These are phyloP conservation scores for Suillus discolor DNA, from an alignment of 768 basidiomycete genomes.

Conservation along the genomic window DNA sequence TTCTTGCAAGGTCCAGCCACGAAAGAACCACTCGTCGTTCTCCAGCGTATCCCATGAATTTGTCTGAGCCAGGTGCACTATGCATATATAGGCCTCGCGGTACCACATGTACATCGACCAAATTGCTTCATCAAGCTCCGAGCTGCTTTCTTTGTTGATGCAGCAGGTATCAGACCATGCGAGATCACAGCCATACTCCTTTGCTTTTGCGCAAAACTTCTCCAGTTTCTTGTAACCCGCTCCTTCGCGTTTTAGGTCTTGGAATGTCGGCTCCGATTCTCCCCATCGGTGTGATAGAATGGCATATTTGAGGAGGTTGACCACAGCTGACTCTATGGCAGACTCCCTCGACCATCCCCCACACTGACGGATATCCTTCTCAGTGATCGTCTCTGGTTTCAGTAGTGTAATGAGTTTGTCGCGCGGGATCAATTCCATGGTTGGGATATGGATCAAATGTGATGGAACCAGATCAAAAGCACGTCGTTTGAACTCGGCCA, in stretches of 20 bases:
- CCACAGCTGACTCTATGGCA: not conserved
- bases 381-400: constrained; percentile 9
- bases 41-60: not conserved
- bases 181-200: constrained; percentile 2
- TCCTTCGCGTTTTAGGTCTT: constrained; percentile 2
- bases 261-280: constrained; percentile 9
- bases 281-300: constrained; percentile 17
- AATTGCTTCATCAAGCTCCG: constrained; percentile 20
- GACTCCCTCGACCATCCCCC: not conserved
- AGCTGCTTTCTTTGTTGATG: constrained; percentile 18
- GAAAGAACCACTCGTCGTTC: constrained; percentile 16
- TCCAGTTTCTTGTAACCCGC: constrained; percentile 13
- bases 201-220: constrained; percentile 3
- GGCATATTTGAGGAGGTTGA: constrained; percentile 10
- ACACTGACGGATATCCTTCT: not conserved
- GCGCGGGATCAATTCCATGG: constrained; percentile 6
- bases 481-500: constrained; percentile 12
- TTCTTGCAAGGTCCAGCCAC: constrained; percentile 18
- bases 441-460: constrained; percentile 7
- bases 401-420: constrained; percentile 3
- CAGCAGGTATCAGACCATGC: constrained; percentile 20
- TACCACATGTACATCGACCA: constrained; percentile 23
- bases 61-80: constrained; percentile 13
- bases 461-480: constrained; percentile 9
- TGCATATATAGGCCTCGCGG: constrained; percentile 17